These are phyloP conservation scores for Carallia pectinifolia DNA, from an alignment of 345 rosid genomes.

Conservation along the genomic window DNA sequence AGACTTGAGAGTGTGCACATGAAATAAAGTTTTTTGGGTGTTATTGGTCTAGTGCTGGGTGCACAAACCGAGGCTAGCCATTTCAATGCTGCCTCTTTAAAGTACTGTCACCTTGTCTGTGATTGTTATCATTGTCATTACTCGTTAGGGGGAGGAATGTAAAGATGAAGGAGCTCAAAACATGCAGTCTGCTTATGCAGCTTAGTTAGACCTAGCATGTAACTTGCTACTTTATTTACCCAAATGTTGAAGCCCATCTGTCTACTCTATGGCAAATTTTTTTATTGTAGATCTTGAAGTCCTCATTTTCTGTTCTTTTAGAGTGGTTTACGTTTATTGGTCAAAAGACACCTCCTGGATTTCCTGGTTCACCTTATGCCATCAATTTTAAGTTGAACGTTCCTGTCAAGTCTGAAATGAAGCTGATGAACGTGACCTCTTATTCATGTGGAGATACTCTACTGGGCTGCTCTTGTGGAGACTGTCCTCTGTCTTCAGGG, in stretches of 20 bases:
- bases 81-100: neutral
- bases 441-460: conserved; percentile 27
- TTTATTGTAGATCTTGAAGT: neutral
- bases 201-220: neutral
- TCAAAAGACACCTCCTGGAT: conserved; percentile 20
- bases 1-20: neutral
- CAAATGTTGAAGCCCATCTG: neutral
- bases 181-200: neutral
- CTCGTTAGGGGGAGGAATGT: neutral
- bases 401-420: conserved; percentile 17
- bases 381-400: conserved; percentile 16
- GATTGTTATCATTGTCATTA: neutral
- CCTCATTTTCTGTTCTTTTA: neutral
- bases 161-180: neutral
- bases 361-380: conserved; percentile 29
- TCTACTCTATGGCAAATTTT: neutral
- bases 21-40: neutral
- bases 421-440: conserved; percentile 21
- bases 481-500: conserved; percentile 22
- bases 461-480: conserved; percentile 33
- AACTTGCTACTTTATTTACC: neutral
- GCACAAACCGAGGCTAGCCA: too few species aligned
- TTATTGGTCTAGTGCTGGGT: neutral
- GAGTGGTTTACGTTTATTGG: conserved; percentile 32
- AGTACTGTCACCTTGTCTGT: neutral